Base-by-base conservation (phyloP, 2,329 filamentous ascomycete species). In the Onygenales sp. region DNA sequence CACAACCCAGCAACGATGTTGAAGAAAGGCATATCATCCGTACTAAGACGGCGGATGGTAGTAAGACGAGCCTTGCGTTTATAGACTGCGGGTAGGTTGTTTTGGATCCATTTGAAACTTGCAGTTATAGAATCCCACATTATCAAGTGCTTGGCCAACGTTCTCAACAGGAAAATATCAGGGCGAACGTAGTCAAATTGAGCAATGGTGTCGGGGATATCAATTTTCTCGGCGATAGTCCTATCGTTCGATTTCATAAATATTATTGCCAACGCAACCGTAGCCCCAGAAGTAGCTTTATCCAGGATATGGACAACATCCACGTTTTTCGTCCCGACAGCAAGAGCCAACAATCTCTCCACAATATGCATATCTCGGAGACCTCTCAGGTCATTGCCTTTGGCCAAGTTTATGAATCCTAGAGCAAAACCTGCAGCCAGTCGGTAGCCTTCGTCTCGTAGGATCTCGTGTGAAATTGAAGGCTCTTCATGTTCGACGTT, bases 101-200 rank as follows among this genome's bases (percentile, higher is more conserved):
- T 75, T 51, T 82, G 75, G 50, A 97, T 82, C 90, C 92, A 98
- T 14, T 78, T 74, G 58, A 84, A 78, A 1, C 77, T 83, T 0
- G 88, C 84, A 55, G 84, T 76, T 50, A 98, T 93, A 55, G 82
- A 77, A 58, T 86, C 86, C 93, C 93, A 98, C 72, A 97, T 82
- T 59, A 98, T 95, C 41, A 98, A 68, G 66, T 97, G 89, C 65
- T 86, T 89, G 9, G 93, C 87, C 35, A 97, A 77, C 0, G 92
- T 96, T 14, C 93, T 84, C 9, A 98, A 77, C 6, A 98, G 81
- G 58, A 98, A 86, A 43, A 96, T 84, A 65, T 98, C 93, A 0
- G 93, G 93, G 2, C 93, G 84, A 14, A 97, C 86, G 65, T 97
- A 96, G 66, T 97, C 93, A 66, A 95, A 97, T 60, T 97, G 91